phyloP scores from a whole-genome alignment of 352 stramenopile species.

The Phytophthora pisi region DNA sequence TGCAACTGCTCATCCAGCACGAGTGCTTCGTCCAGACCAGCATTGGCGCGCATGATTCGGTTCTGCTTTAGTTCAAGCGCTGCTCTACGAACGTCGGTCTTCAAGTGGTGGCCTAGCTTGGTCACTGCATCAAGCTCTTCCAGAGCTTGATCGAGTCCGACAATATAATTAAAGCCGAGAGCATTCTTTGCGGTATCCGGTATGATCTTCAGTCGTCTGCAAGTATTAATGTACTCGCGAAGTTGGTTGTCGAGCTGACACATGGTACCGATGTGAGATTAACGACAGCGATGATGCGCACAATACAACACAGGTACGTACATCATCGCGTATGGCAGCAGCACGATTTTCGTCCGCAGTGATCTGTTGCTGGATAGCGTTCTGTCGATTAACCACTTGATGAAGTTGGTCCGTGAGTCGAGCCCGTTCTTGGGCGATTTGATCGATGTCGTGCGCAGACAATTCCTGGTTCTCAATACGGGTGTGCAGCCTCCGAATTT shows the following conservation, averaged over 20 bases:
- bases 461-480: slow-evolving; percentile 83
- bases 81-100: slow-evolving; percentile 61
- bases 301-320: slow-evolving; percentile 27
- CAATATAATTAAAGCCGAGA: slow-evolving; percentile 72
- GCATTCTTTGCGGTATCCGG: slow-evolving; percentile 86
- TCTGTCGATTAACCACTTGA: slow-evolving; percentile 66
- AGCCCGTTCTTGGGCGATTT: slow-evolving; percentile 68
- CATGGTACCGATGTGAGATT: neutral
- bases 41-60: slow-evolving; percentile 55
- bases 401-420: slow-evolving; percentile 80
- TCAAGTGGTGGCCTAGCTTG: slow-evolving; percentile 65
- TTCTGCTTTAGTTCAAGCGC: slow-evolving; percentile 71
- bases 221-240: slow-evolving; percentile 80
- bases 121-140: slow-evolving; percentile 64
- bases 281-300: neutral
- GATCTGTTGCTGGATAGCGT: slow-evolving; percentile 60
- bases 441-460: slow-evolving; percentile 76
- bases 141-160: slow-evolving; percentile 67
- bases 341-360: slow-evolving; percentile 75
- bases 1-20: slow-evolving; percentile 62
- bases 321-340: slow-evolving; percentile 65
- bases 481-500: slow-evolving; percentile 64
- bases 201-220: slow-evolving; percentile 87
- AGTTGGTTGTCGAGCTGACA: slow-evolving; percentile 66
- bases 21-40: slow-evolving; percentile 63